A percentile compares a stretch with the other conserved stretches of the same genome.
Evolutionary conservation across 257 asterid genomes (phyloP).

Genomic region (Ballota nigra): DNA sequence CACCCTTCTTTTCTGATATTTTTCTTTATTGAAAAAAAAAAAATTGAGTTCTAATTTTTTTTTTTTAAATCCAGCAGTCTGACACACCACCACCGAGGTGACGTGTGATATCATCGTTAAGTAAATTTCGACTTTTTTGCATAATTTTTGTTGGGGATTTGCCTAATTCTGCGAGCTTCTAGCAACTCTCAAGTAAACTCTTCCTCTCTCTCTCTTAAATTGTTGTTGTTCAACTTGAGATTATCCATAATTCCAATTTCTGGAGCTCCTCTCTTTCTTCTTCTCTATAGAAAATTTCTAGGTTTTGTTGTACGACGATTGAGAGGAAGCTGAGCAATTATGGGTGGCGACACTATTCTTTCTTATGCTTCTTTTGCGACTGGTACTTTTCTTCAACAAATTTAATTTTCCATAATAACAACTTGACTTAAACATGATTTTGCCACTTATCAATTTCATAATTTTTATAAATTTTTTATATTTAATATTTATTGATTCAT

Average conservation of each 20-base stretch:
- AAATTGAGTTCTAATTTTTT: too few species aligned
- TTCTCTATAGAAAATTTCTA: not conserved
- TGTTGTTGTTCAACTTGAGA: not conserved
- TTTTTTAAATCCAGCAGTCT: too few species aligned
- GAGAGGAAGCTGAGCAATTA: slow-evolving; percentile 10
- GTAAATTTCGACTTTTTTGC: not conserved
- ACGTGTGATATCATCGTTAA: too few species aligned
- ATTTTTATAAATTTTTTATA: too few species aligned
- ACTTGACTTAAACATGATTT: too few species aligned
- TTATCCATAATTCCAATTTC: not conserved
- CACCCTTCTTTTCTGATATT: too few species aligned
- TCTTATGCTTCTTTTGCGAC: slow-evolving; percentile 19
- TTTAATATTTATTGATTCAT: too few species aligned
- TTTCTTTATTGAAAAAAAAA: too few species aligned
- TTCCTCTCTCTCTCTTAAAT: not conserved
- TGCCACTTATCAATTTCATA: too few species aligned
- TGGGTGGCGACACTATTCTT: slow-evolving; percentile 52
- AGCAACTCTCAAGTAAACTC: not conserved
- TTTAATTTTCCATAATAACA: not conserved
- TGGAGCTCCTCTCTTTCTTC: too few species aligned
- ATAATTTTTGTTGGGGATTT: too few species aligned
- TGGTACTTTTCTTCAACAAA: slow-evolving; percentile 31
- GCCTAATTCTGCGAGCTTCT: not conserved
- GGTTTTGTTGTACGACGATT: not conserved
- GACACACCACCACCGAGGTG: too few species aligned